Conservation (phyloP, 768 basidiomycete genomes). For the Auricularia sp. region DNA sequence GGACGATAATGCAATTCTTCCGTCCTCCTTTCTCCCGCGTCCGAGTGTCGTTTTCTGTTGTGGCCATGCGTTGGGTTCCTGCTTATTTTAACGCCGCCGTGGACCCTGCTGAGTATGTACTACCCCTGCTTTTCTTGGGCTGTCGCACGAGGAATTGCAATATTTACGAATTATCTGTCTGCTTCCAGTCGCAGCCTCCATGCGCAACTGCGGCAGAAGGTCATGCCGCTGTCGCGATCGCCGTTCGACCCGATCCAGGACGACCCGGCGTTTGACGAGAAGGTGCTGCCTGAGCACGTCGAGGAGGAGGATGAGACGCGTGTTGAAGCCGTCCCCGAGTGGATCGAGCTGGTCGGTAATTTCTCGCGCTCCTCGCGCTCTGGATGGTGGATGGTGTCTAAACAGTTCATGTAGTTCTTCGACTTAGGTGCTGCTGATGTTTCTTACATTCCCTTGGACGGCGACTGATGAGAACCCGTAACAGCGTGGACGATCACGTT, state of each 20-base stretch:
- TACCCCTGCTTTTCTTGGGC: no score
- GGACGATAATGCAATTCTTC: neutral
- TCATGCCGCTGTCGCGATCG: neutral
- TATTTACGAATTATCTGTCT: no score
- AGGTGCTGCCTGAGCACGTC: neutral
- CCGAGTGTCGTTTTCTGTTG: neutral
- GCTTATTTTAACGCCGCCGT: neutral
- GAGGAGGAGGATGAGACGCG: neutral
- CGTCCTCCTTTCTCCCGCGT: neutral
- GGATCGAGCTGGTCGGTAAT: neutral
- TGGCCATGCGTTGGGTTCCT: neutral
- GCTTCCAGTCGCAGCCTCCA: neutral
- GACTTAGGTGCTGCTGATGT: neutral
- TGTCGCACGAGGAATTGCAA: no score
- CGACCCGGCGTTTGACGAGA: neutral
- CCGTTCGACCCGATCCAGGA: neutral
- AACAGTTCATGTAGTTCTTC: neutral
- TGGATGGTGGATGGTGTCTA: neutral
- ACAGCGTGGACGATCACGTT: constrained; percentile 1
- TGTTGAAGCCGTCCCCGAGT: neutral
- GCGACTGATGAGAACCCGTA: neutral
- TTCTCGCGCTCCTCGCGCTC: neutral
- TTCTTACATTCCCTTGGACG: neutral
- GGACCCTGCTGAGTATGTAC: neutral
- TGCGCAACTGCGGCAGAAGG: neutral